Conservation (phyloP, 305 asterid genomes). For the Fraxinus platypoda region DNA sequence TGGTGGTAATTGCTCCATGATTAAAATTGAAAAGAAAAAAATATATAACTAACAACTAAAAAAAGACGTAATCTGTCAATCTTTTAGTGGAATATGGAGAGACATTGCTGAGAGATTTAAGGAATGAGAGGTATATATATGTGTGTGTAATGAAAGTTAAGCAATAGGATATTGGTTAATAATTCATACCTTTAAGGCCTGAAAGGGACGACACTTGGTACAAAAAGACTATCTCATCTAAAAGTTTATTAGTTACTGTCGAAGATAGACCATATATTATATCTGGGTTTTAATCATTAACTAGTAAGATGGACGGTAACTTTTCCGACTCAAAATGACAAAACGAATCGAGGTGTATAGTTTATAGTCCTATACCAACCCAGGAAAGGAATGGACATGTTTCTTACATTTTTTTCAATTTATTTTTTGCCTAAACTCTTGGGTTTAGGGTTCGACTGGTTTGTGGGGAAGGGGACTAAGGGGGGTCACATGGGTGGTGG, state of each 20-base stretch:
- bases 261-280: background rate
- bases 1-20: constrained; percentile 89
- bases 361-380: background rate
- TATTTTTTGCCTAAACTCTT: background rate
- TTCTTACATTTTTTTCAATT: background rate
- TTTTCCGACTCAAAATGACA: background rate
- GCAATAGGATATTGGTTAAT: background rate
- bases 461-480: background rate
- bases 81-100: background rate
- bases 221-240: background rate
- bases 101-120: background rate
- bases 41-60: background rate
- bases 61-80: background rate
- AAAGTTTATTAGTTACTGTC: background rate
- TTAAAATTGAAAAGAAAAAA: background rate
- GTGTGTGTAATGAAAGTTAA: background rate
- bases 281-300: background rate
- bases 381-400: background rate
- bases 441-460: background rate
- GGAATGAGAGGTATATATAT: constrained; percentile 14
- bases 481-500: constrained; percentile 45
- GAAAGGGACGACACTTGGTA: background rate
- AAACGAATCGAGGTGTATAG: background rate
- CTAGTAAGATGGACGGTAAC: background rate
- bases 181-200: background rate